Conservation (phyloP, 129 eudicot genomes). For the Artemisia tridentata region DNA sequence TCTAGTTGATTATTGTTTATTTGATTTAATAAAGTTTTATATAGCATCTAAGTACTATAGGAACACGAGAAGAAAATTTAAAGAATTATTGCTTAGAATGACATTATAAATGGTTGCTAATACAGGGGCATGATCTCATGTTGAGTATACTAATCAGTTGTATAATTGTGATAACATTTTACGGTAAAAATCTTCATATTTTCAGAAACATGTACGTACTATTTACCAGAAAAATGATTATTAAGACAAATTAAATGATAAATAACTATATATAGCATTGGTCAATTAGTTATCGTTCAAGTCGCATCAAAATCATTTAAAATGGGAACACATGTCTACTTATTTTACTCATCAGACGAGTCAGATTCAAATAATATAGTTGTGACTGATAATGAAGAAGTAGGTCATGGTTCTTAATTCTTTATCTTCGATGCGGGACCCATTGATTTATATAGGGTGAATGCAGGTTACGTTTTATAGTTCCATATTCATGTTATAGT, state of each 20-base stretch:
- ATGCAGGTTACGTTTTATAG: background rate
- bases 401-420: constrained; percentile 21
- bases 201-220: no score
- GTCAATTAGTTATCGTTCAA: background rate
- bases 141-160: no score
- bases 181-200: no score
- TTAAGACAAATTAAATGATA: no score
- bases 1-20: background rate
- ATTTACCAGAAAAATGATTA: no score
- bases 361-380: background rate
- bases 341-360: background rate
- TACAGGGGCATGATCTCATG: no score
- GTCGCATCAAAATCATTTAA: background rate
- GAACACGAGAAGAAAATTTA: background rate
- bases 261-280: no score
- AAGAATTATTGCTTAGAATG: no score
- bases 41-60: background rate
- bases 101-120: no score
- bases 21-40: background rate
- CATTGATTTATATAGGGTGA: background rate
- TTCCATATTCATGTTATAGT: no score
- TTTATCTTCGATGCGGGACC: background rate
- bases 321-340: background rate
- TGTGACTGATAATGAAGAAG: background rate
- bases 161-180: no score